Conservation (phyloP, 371 early-diverging fungal genomes). For the Scutellospora calospora region DNA sequence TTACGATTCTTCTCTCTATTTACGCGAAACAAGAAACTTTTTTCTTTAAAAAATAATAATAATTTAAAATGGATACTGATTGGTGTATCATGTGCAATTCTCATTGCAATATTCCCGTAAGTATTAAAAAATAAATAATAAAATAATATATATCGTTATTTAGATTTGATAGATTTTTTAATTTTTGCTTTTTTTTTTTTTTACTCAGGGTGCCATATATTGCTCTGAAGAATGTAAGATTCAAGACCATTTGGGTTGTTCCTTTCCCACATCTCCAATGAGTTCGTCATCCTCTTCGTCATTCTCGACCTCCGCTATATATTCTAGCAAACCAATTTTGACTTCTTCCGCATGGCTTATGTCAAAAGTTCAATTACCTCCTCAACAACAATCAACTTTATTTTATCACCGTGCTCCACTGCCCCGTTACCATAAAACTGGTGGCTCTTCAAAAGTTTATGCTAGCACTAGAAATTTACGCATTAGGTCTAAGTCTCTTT, state of each 20-base stretch:
- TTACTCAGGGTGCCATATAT: conserved; percentile 20
- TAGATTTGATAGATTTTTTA: background rate
- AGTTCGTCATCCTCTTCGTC: background rate
- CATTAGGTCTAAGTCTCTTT: background rate
- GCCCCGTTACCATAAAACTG: background rate
- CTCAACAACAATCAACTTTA: background rate
- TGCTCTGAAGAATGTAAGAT: conserved; percentile 27
- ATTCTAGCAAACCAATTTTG: background rate
- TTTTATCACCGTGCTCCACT: conserved; percentile 30
- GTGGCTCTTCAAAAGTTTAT: background rate
- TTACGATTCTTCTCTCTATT: too few relatives aligned
- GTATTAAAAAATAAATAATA: background rate
- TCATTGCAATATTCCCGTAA: conserved; percentile 35
- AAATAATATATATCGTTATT: too few relatives aligned
- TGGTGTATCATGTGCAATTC: conserved; percentile 33
- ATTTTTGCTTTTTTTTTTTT: too few relatives aligned
- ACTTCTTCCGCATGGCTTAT: background rate
- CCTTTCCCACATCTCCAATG: background rate
- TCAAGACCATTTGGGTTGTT: conserved; percentile 15
- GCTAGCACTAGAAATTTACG: conserved; percentile 6
- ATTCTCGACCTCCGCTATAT: background rate
- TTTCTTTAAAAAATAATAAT: too few relatives aligned
- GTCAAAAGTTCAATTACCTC: conserved; percentile 25
- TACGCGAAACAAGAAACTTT: too few relatives aligned
- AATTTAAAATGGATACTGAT: conserved; percentile 28